phyloP scores from a whole-genome alignment of 331 rosid genomes.

The Malus hybrid region DNA sequence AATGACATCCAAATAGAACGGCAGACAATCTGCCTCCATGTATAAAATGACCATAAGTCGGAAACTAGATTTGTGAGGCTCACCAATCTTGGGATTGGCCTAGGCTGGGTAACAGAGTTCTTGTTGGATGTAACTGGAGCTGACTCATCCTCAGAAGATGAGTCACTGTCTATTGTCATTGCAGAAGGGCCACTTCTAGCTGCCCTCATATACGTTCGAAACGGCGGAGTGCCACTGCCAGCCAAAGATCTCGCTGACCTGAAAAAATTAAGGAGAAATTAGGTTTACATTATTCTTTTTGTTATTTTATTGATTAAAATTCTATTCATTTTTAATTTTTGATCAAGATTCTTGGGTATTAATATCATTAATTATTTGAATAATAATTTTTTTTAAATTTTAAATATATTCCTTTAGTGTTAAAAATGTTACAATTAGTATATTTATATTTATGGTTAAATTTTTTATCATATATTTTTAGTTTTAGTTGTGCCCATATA shows the following conservation, averaged over 20 bases:
- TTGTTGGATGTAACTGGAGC: constrained; percentile 11
- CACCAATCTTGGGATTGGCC: constrained; percentile 73
- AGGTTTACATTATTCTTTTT: no score
- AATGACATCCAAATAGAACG: no score
- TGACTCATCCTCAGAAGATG: constrained; percentile 73
- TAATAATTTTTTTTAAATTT: no score
- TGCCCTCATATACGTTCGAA: constrained; percentile 47
- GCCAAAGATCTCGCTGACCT: constrained; percentile 93
- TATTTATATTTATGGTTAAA: no score
- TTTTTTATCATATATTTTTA: no score
- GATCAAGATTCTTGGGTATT: no score
- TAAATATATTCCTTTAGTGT: no score
- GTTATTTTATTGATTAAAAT: no score
- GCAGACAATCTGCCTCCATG: neutral
- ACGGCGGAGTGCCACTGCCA: constrained; percentile 76
- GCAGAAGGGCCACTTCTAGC: constrained; percentile 87
- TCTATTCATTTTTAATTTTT: no score
- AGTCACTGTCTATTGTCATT: constrained; percentile 33
- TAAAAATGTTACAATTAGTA: no score
- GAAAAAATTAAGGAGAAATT: neutral
- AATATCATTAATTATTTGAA: no score
- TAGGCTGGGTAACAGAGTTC: constrained; percentile 32
- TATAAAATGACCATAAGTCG: neutral
- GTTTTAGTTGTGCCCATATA: no score
- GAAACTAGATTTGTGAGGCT: neutral